Evolutionary conservation across 345 rosid species (phyloP), one percentile per base, ranked within the genome.

Genomic region (Adansonia digitata): DNA sequence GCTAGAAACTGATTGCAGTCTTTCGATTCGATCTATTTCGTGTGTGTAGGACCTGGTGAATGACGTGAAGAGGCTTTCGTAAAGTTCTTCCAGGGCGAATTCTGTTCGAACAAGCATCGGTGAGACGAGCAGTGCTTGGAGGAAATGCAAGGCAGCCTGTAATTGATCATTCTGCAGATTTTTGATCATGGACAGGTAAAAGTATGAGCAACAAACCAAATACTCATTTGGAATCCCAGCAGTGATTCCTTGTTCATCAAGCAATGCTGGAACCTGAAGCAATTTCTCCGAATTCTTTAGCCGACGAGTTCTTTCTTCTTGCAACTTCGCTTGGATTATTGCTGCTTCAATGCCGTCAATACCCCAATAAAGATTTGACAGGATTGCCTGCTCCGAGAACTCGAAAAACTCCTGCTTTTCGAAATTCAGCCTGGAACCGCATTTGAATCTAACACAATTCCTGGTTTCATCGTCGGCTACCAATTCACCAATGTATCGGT

Each of bases 241-340:
- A 7, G 93, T 90, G 51, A 67, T 71, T 71, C 87, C 97, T 46
- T 84, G 84, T 69, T 91, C 97, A 7, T 89, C 94, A 69, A 92
- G 91, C 84, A 92, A 86, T 18, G 98, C 97, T 1, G 97, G 97
- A 24, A 86, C 88, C 82, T 94, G 98, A 64, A 92, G 97, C 94
- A 88, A 79, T 74, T 77, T 81, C 87, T 94, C 98, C 2, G 94
- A 81, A 64, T 88, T 87, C 60, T 66, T 77, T 13, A 92, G 69
- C 72, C 60, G 63, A 39, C 70, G 55, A 10, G 72, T 40, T 46
- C 76, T 83, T 77, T 87, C 87, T 52, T 82, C 88, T 0, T 82
- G 73, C 35, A 51, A 70, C 42, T 80, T 79, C 1, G 82, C 83
- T 22, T 75, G 82, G 48, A 88, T 75, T 24, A 88, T 75, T 24